These are phyloP conservation scores for Grammothele lineata DNA, from an alignment of 768 basidiomycete genomes.

Conservation along the genomic window DNA sequence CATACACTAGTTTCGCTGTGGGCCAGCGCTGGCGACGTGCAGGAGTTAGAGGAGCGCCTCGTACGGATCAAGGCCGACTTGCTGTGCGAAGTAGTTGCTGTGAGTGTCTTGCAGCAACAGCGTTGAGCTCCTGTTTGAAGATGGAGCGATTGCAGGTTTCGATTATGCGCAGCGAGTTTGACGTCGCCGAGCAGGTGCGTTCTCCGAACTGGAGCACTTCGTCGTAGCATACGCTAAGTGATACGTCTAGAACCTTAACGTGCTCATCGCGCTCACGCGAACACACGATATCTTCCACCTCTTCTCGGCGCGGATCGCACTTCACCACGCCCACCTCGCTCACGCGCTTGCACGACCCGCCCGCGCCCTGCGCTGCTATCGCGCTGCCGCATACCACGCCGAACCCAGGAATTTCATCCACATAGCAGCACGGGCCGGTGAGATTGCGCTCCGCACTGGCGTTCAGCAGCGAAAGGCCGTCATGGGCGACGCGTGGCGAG, in stretches of 20 bases:
- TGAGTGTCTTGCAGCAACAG: conserved; percentile 26
- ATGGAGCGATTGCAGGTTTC: conserved; percentile 43
- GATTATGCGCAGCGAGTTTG: conserved; percentile 67
- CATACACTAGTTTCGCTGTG: conserved; percentile 46
- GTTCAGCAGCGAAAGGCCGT: conserved; percentile 23
- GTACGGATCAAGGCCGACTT: conserved; percentile 68
- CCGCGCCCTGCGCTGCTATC: conserved; percentile 59
- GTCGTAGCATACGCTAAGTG: too few relatives aligned
- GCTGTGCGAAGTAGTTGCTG: conserved; percentile 64
- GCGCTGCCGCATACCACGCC: conserved; percentile 51
- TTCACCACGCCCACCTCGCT: conserved; percentile 70
- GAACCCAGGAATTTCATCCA: conserved; percentile 37
- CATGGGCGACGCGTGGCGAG: conserved; percentile 15
- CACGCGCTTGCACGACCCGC: conserved; percentile 54
- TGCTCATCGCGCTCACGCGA: conserved; percentile 59
- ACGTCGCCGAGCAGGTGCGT: conserved; percentile 53
- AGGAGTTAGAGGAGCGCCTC: conserved; percentile 44
- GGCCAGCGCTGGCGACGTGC: conserved; percentile 48
- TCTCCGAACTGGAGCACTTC: not conserved
- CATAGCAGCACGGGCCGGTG: conserved; percentile 48
- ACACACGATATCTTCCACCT: conserved; percentile 48
- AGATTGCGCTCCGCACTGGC: conserved; percentile 48
- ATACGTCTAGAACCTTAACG: conserved; percentile 34
- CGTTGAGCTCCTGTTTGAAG: not conserved
- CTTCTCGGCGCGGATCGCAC: conserved; percentile 59